Evolutionary conservation across 2,329 filamentous ascomycete species (phyloP).

Genomic region (Phyllosticta citriasiana): DNA sequence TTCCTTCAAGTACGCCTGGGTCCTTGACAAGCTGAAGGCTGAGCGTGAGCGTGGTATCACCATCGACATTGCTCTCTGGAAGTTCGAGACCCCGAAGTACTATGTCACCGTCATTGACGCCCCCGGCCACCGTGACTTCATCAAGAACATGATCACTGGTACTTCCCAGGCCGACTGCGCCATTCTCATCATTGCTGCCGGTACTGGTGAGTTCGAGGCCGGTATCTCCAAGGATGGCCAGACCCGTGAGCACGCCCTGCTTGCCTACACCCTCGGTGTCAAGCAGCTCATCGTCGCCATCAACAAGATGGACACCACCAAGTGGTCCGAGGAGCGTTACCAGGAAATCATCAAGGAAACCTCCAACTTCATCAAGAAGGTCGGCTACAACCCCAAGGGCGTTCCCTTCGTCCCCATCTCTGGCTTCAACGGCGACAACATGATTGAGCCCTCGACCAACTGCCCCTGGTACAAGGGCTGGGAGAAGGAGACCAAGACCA

Average conservation of each 20-base stretch:
- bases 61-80: slow-evolving; percentile 99
- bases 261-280: slow-evolving; percentile 99
- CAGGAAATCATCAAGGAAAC: slow-evolving; percentile 99
- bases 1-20: slow-evolving; percentile 99
- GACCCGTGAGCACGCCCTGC: slow-evolving; percentile 99
- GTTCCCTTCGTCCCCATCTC: slow-evolving; percentile 99
- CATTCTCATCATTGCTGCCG: slow-evolving; percentile 99
- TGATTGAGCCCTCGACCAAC: slow-evolving; percentile 83
- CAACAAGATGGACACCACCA: slow-evolving; percentile 99
- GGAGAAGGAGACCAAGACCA: slow-evolving; percentile 96
- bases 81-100: slow-evolving; percentile 99
- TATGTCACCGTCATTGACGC: slow-evolving; percentile 98
- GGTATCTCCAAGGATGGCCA: slow-evolving; percentile 99
- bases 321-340: slow-evolving; percentile 95
- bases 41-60: slow-evolving; percentile 99
- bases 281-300: slow-evolving; percentile 99
- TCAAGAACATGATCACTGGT: slow-evolving; percentile 99
- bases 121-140: slow-evolving; percentile 99
- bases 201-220: slow-evolving; percentile 99
- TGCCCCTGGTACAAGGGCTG: slow-evolving; percentile 99
- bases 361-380: slow-evolving; percentile 99
- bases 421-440: slow-evolving; percentile 99
- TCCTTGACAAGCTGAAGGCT: slow-evolving; percentile 99
- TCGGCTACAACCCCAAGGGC: slow-evolving; percentile 99
- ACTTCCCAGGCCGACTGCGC: slow-evolving; percentile 99